phyloP scores from a whole-genome alignment of 2,329 filamentous ascomycete species.

The Talaromyces islandicus region DNA sequence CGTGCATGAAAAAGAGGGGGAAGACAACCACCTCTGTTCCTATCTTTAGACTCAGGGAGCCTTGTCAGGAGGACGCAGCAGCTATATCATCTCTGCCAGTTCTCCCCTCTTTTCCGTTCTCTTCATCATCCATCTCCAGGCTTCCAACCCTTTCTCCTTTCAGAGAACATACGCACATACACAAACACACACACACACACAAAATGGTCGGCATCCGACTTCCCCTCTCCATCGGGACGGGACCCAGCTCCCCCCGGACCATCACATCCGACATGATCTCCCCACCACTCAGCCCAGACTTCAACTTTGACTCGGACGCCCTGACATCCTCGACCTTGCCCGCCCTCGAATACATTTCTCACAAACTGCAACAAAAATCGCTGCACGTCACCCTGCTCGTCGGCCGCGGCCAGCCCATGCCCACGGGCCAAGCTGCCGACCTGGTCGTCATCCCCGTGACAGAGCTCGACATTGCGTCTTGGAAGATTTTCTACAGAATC shows the following conservation, averaged over 20 bases:
- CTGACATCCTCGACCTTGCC: constrained; percentile 31
- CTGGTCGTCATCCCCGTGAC: constrained; percentile 34
- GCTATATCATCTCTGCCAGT: not conserved
- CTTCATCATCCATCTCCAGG: not conserved
- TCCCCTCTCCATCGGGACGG: constrained; percentile 14
- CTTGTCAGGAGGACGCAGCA: not conserved
- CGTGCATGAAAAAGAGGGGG: not conserved
- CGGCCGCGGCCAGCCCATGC: constrained; percentile 33
- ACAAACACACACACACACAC: too few species aligned
- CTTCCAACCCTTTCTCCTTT: not conserved
- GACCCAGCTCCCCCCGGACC: constrained; percentile 27
- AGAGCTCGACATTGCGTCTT: constrained; percentile 23
- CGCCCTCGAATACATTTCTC: constrained; percentile 36
- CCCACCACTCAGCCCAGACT: constrained; percentile 31
- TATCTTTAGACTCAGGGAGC: not conserved
- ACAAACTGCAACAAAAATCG: constrained; percentile 32
- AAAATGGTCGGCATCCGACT: constrained; percentile 10
- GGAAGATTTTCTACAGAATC: constrained; percentile 27
- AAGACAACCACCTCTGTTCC: not conserved
- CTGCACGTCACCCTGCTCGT: constrained; percentile 37
- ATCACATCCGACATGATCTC: constrained; percentile 38
- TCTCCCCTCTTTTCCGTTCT: not conserved
- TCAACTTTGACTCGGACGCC: constrained; percentile 32
- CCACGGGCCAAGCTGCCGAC: constrained; percentile 32
- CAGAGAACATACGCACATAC: not conserved